These are phyloP conservation scores for Penicillium steckii DNA, from an alignment of 495 filamentous ascomycete species.

Conservation along the genomic window DNA sequence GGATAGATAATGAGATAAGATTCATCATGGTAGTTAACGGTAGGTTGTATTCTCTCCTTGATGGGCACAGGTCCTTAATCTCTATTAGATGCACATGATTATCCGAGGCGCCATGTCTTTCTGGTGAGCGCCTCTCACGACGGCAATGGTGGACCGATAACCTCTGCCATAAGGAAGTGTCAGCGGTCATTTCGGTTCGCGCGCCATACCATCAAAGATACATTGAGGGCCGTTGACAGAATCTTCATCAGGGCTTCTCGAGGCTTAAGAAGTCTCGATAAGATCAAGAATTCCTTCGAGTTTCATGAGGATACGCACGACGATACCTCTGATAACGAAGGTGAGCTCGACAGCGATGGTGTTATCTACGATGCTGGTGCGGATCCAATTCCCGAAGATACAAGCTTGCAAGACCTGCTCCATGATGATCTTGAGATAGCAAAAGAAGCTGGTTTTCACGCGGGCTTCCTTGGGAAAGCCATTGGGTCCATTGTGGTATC, in stretches of 20 bases:
- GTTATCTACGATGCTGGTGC: slow-evolving; percentile 31
- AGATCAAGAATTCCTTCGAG: neutral
- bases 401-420: slow-evolving; percentile 36
- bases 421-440: slow-evolving; percentile 61
- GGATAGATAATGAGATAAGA: slow-evolving; percentile 29
- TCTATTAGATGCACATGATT: slow-evolving; percentile 57
- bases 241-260: slow-evolving; percentile 32
- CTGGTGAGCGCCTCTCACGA: slow-evolving; percentile 58
- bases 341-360: slow-evolving; percentile 33
- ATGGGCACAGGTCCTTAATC: too few relatives aligned
- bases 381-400: too few relatives aligned
- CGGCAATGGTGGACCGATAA: slow-evolving; percentile 43
- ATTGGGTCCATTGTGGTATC: slow-evolving; percentile 58
- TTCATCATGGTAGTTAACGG: slow-evolving; percentile 56
- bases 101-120: slow-evolving; percentile 60
- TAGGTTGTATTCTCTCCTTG: slow-evolving; percentile 32
- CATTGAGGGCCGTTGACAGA: slow-evolving; percentile 40
- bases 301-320: neutral
- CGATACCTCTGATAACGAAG: slow-evolving; percentile 17
- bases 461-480: slow-evolving; percentile 62
- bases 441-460: slow-evolving; percentile 68
- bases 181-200: slow-evolving; percentile 15
- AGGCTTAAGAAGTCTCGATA: too few relatives aligned
- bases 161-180: slow-evolving; percentile 44
- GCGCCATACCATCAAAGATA: slow-evolving; percentile 26